A percentile compares a stretch with the other conserved stretches of the same genome.
Conservation (phyloP, 2,329 filamentous ascomycete species). For the Diaporthe citri region DNA sequence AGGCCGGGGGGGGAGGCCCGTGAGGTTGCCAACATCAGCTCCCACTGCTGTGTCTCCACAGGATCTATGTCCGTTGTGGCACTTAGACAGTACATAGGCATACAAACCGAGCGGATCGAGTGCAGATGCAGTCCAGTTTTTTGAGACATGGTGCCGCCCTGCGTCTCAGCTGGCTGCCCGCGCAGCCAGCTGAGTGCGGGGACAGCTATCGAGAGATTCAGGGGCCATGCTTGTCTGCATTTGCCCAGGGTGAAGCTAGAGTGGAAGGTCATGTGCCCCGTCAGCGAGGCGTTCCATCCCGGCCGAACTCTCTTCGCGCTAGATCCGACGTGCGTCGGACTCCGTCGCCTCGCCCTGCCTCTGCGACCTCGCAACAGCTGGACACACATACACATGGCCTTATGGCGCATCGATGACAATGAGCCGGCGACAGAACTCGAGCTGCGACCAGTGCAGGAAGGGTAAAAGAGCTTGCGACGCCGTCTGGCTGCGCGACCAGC, state of each 20-base stretch:
- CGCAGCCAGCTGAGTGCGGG: background rate
- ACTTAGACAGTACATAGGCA: too few relatives aligned
- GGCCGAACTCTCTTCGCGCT: conserved; percentile 19
- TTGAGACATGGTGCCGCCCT: background rate
- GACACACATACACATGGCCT: conserved; percentile 1
- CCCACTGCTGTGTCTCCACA: background rate
- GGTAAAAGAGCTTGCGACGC: conserved; percentile 41
- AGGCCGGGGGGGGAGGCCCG: background rate
- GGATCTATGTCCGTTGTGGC: background rate
- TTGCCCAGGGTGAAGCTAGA: conserved; percentile 6
- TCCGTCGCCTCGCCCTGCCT: conserved; percentile 9
- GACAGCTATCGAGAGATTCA: background rate
- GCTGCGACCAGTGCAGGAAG: conserved; percentile 42
- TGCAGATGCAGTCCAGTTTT: background rate
- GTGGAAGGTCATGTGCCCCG: conserved; percentile 21
- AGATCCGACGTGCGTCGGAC: conserved; percentile 27
- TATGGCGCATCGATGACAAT: conserved; percentile 24
- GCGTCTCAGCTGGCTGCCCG: background rate
- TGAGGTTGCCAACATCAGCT: background rate
- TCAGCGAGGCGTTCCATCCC: conserved; percentile 26
- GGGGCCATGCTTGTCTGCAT: conserved; percentile 21
- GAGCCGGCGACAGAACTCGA: conserved; percentile 41
- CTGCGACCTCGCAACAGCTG: conserved; percentile 8
- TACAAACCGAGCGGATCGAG: background rate
- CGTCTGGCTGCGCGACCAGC: conserved; percentile 38